These are phyloP conservation scores for Aspergillus aculeatus DNA, from an alignment of 2,329 filamentous ascomycete species.

Conservation along the genomic window DNA sequence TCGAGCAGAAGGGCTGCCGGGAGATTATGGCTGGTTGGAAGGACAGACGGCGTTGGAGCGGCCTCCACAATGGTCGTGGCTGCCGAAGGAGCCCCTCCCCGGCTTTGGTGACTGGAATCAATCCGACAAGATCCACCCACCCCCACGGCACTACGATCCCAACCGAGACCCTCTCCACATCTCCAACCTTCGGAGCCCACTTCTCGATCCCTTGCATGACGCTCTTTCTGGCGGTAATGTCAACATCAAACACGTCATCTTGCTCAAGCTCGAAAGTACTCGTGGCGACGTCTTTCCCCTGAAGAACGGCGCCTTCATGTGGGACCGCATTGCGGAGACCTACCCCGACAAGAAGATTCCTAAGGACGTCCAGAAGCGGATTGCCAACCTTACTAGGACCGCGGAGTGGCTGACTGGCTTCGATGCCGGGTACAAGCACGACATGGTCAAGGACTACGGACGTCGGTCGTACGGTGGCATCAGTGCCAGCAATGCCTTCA, in stretches of 20 bases:
- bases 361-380: constrained; percentile 22
- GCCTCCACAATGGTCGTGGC: constrained; percentile 25
- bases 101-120: constrained; percentile 30
- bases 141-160: constrained; percentile 34
- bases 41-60: constrained; percentile 17
- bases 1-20: constrained; percentile 18
- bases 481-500: constrained; percentile 43
- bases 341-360: constrained; percentile 39
- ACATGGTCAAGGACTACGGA: constrained; percentile 16
- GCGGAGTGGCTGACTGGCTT: constrained; percentile 32
- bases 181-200: constrained; percentile 37
- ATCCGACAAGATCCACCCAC: constrained; percentile 1
- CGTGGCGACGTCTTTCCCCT: constrained; percentile 49
- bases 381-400: constrained; percentile 31
- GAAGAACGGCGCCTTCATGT: constrained; percentile 39
- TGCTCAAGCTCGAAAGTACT: constrained; percentile 49
- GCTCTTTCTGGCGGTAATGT: constrained; percentile 29
- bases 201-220: constrained; percentile 27
- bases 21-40: constrained; percentile 24
- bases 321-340: constrained; percentile 37
- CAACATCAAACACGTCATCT: constrained; percentile 45
- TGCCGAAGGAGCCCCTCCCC: constrained; percentile 20
- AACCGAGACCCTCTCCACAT: constrained; percentile 42
- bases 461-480: constrained; percentile 41
- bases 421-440: constrained; percentile 25